Evolutionary conservation across 306 rosid species (phyloP), one percentile per base, ranked within the genome.

Genomic region (Erythrophleum fordii): DNA sequence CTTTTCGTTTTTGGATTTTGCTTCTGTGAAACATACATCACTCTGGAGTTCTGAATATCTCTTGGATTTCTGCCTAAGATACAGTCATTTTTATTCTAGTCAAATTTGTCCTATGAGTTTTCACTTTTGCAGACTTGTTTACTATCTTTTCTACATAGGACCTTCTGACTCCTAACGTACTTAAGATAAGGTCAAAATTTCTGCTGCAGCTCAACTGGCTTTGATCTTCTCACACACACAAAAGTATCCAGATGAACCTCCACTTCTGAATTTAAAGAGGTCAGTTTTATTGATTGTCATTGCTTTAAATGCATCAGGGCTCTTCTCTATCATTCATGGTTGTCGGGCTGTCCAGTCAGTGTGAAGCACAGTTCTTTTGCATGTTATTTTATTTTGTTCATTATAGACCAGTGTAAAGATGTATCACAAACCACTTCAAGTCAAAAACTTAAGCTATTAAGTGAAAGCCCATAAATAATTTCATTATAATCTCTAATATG

Each of bases 181-280:
- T 23, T 69, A 79, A 37, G 22, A 85, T 11, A 44, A 80, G 81
- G 29, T 73, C 10, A 20, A 69, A 87, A 80, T 59, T 73, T 83
- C 77, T 83, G 25, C 79, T 90, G 86, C 98, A 93, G 99, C 94
- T 89, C 90, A 91, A 91, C 85, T 96, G 88, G 98, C 82, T 85
- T 90, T 96, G 91, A 88, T 90, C 85, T 96, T 96, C 83, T 78
- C 97, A 9, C 99, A 96, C 83, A 91, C 93, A 76, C 92, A 93
- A 85, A 96, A 60, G 55, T 96, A 96, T 89, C 99, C 99, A 6
- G 98, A 96, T n/a, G 99, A 96, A 78, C 97, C 98, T 85, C 99
- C 99, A 1, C 98, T 96, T 85, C 80, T 96, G 82, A 96, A 88
- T 77, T 82, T 96, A 83, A 92, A 73, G 86, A 96, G 97, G 98